Base-by-base conservation (phyloP, 2,329 filamentous ascomycete species). In the Cephalotrichum gorgonifer region DNA sequence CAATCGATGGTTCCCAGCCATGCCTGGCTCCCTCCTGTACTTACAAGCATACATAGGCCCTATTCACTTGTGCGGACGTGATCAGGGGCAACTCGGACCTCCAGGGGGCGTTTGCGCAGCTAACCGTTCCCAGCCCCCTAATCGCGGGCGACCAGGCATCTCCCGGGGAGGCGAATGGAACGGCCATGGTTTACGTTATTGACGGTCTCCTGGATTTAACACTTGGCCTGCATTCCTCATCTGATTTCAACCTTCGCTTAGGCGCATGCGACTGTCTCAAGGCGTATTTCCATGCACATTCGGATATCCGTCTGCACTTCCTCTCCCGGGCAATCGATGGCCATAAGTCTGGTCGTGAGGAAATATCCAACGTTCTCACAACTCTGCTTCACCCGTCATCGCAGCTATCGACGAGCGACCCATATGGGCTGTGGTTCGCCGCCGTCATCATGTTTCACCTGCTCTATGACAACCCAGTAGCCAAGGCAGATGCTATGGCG, bases 201-300 rank as follows among this genome's bases (percentile, higher is more conserved):
- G 91, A 97, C 64, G 93, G 88, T 2, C 72, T 98, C 17, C 73
- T 98, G 44, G 88, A 96, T 56, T 70, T 96, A 41, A 83, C 85
- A 0, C 71, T 98, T 8, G 82, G 82, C 50, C 72, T 85, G 22
- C 75, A 83, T 27, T 71, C 82, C 0, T 67, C 79, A 20, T 75
- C 82, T 47, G 74, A 86, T 31, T 86, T 95, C 56, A 85, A 95
- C 63, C 73, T 91, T 33, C 83, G 93, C 23, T 78, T 89, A 59
- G 86, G 91, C 20, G 89, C 88, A 22, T 93, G 86, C 62, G 85
- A 91, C 57, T 95, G 91, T 59, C 79, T 98, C 53, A 90, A 95
- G 64, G 88, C 93, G 2, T 98, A 98, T 64, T 88, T 96, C 58
- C 81, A 79, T 57, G 81, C 85, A 43, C 90, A 97, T 62, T 68